Percentiles rank a stretch among this genome's conserved stretches.
These are phyloP conservation scores for Heterococcus sp. DNA, from an alignment of 108 stramenopile genomes.

Conservation along the genomic window DNA sequence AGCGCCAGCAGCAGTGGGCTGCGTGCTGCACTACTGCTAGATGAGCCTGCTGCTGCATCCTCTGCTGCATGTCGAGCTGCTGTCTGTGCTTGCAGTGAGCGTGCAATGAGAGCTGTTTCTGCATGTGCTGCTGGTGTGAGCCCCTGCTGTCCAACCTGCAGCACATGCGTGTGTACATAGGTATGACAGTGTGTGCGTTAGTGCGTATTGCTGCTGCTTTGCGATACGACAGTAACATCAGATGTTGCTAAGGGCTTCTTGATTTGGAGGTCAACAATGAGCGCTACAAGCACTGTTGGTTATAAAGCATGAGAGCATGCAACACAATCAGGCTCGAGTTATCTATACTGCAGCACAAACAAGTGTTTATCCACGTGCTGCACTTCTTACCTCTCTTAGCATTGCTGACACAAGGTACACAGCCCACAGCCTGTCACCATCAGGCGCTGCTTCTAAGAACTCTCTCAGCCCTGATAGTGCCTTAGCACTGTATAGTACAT, in stretches of 20 bases:
- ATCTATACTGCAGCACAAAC: no score
- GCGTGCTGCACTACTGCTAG: neutral
- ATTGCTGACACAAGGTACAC: conserved; percentile 26
- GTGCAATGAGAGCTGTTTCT: neutral
- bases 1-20: conserved; percentile 38
- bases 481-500: neutral
- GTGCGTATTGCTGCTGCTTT: no score
- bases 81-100: neutral
- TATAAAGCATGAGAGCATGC: no score
- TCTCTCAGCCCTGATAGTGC: neutral
- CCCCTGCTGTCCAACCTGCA: no score
- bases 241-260: no score
- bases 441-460: conserved; percentile 7
- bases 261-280: no score
- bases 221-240: no score
- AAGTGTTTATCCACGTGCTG: no score
- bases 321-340: no score
- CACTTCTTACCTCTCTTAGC: neutral
- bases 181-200: no score
- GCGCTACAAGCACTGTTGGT: no score
- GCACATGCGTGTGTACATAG: no score
- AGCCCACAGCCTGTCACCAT: conserved; percentile 13
- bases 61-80: neutral
- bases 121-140: neutral
- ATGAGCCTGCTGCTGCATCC: conserved; percentile 17